phyloP scores from a whole-genome alignment of 495 filamentous ascomycete genomes.

The Hypoxylon perforatum region DNA sequence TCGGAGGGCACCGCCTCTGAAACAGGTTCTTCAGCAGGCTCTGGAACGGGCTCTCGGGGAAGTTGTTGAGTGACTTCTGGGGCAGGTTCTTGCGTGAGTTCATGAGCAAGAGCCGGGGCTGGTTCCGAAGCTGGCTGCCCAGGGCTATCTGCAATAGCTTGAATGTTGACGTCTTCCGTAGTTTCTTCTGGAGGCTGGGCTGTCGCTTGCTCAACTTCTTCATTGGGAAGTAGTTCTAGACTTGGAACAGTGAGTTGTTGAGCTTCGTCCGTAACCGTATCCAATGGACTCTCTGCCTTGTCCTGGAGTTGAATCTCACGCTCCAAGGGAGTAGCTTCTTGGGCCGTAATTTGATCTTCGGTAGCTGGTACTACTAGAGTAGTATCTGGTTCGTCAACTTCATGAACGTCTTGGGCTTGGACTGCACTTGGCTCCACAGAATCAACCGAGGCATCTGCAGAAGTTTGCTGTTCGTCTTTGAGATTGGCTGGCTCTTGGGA shows the following conservation, averaged over 20 bases:
- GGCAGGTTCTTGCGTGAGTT: conserved; percentile 3
- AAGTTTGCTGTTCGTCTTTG: conserved; percentile 6
- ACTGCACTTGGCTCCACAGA: background rate
- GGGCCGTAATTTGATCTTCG: background rate
- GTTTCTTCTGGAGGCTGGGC: background rate
- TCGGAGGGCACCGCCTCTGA: background rate
- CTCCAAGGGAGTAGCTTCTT: conserved; percentile 1
- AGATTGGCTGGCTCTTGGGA: background rate
- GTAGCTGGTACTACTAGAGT: background rate
- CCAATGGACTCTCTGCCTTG: background rate
- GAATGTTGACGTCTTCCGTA: background rate
- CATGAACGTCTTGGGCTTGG: conserved; percentile 13
- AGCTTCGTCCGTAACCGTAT: background rate
- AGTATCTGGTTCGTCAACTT: conserved; percentile 1
- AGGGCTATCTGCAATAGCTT: background rate
- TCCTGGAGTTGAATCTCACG: background rate
- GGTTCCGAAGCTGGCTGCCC: conserved; percentile 3
- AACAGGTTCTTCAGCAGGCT: conserved; percentile 14
- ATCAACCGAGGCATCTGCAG: background rate
- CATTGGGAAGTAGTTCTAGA: background rate
- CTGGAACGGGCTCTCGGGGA: too few relatives aligned
- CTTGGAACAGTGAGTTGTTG: background rate
- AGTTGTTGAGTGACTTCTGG: conserved; percentile 23
- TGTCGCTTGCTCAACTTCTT: background rate
- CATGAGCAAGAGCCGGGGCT: background rate